Evolutionary conservation across 2,329 filamentous ascomycete genomes (phyloP).

Genomic region (Ascocoryne sarcoides): DNA sequence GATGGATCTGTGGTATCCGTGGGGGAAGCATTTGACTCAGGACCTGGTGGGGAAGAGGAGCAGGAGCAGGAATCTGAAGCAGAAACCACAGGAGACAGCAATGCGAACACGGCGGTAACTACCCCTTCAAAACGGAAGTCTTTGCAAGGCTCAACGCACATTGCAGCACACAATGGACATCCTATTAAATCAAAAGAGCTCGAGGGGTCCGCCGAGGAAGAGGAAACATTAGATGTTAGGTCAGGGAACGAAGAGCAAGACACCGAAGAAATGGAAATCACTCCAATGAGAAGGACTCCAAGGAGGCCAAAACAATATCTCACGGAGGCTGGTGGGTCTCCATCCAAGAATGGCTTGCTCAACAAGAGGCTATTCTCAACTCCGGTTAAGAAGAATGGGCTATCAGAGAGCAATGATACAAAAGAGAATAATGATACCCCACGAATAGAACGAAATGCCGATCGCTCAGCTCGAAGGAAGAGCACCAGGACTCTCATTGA

Average conservation of each 20-base stretch:
- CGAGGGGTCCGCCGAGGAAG: slow-evolving; percentile 1
- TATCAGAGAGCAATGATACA: slow-evolving; percentile 9
- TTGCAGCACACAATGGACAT: no score
- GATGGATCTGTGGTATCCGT: no score
- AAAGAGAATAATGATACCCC: slow-evolving; percentile 18
- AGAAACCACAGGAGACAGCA: neutral
- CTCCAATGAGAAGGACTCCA: slow-evolving; percentile 1
- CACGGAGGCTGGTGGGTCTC: neutral
- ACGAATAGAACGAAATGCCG: slow-evolving; percentile 39
- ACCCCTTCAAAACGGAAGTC: neutral
- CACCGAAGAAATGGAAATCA: neutral
- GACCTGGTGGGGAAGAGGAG: no score
- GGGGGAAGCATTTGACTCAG: no score
- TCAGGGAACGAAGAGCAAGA: neutral
- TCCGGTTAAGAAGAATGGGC: slow-evolving; percentile 17
- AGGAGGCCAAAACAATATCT: neutral
- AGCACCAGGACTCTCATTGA: slow-evolving; percentile 71
- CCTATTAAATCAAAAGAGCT: neutral
- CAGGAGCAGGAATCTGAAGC: no score
- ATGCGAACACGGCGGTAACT: neutral
- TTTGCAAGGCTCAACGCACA: no score
- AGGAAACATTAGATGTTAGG: neutral
- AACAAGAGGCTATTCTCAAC: slow-evolving; percentile 25
- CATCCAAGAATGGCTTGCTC: slow-evolving; percentile 5
- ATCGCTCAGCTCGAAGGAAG: slow-evolving; percentile 80